Base-by-base conservation (phyloP, 1,284 basidiomycete genomes). In the Mycosarcoma mackinlayi region DNA sequence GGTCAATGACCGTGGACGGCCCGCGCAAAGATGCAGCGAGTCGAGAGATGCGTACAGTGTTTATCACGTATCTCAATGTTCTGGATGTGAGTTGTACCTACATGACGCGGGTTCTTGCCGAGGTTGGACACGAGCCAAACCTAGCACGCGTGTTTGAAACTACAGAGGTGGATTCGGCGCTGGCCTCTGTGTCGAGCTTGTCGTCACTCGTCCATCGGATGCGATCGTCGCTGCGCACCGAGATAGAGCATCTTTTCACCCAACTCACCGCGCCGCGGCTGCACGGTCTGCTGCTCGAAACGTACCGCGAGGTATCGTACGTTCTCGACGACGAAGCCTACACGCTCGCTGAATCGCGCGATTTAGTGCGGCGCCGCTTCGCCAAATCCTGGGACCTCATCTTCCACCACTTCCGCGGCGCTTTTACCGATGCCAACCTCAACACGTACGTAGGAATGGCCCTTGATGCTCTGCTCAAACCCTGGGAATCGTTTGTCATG, bases 241-340 rank as follows among this genome's bases (percentile, higher is more conserved):
- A 94, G 31, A 86, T 97, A 37, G 95, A 98, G 73, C 92, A 94
- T 76, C 85, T 98, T 21, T 98, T 98, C 85, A 94, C 92, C 69
- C 93, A 96, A 78, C 86, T 97, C 9, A 87, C 94, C 56, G 87
- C 93, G 23, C 92, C 94, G 0, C 90, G 90, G 57, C 83, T 98
- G 30, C 88, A 94, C 18, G 90, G 88, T 11, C 85, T 98, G 42
- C 86, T 98, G 34, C 84, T 88, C 4, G 95, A 98, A 55, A 88
- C 93, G 10, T 96, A 96, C 83, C 91, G 90, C 76, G 94, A 95
- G 63, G 87, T 93, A 3, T 88, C 89, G 4, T 98, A 98, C 81
- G 39, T 66, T 1, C 84, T 92, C 16, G 92, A 96, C 78, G 95
- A 98, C 59, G 93, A 95, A 53, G 84, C 85, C 0, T 98, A 94